Evolutionary conservation across 176 grass and related monocot species (phyloP), one percentile per base, ranked within the genome.

Genomic region (Carex parvula): DNA sequence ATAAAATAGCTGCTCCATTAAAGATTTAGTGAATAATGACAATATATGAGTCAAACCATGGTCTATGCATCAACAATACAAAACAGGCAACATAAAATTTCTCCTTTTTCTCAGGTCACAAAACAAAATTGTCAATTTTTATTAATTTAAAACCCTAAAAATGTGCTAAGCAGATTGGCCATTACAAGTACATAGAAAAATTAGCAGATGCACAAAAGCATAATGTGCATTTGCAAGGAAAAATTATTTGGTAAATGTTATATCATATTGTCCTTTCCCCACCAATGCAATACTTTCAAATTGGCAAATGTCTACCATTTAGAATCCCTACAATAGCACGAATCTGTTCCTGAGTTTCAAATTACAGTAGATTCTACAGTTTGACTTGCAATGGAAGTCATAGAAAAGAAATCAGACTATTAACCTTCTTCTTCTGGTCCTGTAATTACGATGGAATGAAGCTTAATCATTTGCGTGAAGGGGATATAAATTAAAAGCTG

Each of bases 371-470:
- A 72, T 72, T 72, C 48, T 30, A 16, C 72, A 56, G 50, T 77
- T 56, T 22, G 24, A 77, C 14, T 77, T 30, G 13, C 6, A 32
- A 3, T 54, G 46, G 12, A 52, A 30, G 8, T 77, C 46, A 71
- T 5, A 29, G 9, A 26, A 64, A 85, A 67, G 20, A 82, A 68
- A 46, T 26, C 15, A 68, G n/a, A 83, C 3, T 55, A 54, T 68
- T 53, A 84, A 98, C 95, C 95, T 70, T 95, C 95, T 64, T 98
- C 95, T 60, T 93, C 92, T 2, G 95, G 92, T 30, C 92, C 95
- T 24, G 81, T 95, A 86, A 98, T 87, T 1, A 93, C 86, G 14
- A 83, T 75, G 3, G 93, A 96, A 81, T 96, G 97, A 79, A 99
- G 88, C 73, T 99, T 99, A 54, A 99, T 86, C 50, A 99, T 87